Conservation (phyloP, 257 asterid genomes). For the Penstemon barbatus region DNA sequence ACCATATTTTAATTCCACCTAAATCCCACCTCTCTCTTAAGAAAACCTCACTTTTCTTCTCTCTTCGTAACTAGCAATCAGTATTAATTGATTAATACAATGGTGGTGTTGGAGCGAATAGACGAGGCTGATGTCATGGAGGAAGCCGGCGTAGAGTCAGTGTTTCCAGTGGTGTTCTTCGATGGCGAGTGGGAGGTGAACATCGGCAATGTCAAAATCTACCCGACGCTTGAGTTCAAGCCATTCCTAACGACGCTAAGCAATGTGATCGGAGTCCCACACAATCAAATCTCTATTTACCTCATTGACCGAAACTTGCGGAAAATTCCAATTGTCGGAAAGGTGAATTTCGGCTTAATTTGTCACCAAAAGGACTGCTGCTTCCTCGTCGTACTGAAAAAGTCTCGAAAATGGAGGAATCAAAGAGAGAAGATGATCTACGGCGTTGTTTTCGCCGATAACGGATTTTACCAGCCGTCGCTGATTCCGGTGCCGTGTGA, state of each 20-base stretch:
- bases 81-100: too few species aligned
- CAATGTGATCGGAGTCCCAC: conserved; percentile 78
- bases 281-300: conserved; percentile 81
- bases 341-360: conserved; percentile 55
- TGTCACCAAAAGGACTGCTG: conserved; percentile 51
- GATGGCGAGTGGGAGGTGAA: conserved; percentile 78
- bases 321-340: conserved; percentile 62
- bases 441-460: conserved; percentile 36
- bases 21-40: too few species aligned
- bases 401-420: too few species aligned
- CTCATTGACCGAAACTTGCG: conserved; percentile 56
- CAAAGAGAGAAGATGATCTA: conserved; percentile 30
- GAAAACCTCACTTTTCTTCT: too few species aligned
- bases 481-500: conserved; percentile 41
- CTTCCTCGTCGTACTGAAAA: too few species aligned
- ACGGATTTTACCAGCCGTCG: conserved; percentile 33
- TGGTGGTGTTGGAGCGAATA: too few species aligned
- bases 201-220: conserved; percentile 52
- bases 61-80: too few species aligned
- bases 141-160: conserved; percentile 56
- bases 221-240: conserved; percentile 66
- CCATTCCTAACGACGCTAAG: conserved; percentile 66
- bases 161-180: conserved; percentile 66
- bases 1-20: too few species aligned
- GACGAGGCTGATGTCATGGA: conserved; percentile 37